Conservation (phyloP, 2,329 filamentous ascomycete species). For the Botrytis squamosa region DNA sequence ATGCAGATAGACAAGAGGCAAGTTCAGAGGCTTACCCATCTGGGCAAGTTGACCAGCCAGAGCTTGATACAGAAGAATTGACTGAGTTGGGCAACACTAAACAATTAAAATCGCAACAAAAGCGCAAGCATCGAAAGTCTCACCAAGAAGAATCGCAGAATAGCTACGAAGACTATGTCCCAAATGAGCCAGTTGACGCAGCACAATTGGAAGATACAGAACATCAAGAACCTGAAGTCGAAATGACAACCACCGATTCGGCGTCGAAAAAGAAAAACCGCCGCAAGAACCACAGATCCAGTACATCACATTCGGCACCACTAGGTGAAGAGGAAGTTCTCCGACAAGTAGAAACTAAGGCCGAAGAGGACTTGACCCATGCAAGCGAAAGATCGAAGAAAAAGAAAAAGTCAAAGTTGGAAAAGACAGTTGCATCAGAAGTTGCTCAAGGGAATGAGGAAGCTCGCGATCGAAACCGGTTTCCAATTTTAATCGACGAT, state of each 20-base stretch:
- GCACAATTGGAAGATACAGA: neutral
- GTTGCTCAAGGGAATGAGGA: neutral
- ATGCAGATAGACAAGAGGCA: neutral
- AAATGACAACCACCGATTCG: neutral
- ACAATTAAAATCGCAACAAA: neutral
- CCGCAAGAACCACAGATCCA: neutral
- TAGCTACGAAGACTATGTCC: neutral
- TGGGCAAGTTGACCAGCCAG: neutral
- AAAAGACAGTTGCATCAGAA: neutral
- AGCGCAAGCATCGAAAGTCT: slow-evolving; percentile 12
- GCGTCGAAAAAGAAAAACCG: neutral
- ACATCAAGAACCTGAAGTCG: neutral
- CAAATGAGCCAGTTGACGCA: neutral
- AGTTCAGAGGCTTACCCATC: neutral
- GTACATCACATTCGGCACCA: neutral
- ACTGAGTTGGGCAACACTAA: neutral
- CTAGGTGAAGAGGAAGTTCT: neutral
- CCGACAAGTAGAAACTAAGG: neutral
- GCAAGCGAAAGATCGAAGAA: neutral
- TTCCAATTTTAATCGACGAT: neutral
- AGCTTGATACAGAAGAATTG: neutral
- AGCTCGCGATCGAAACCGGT: neutral
- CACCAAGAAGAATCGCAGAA: neutral
- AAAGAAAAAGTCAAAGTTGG: neutral
- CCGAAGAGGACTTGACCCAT: neutral